phyloP scores from a whole-genome alignment of 2,329 filamentous ascomycete species.

The Fusarium sp. region DNA sequence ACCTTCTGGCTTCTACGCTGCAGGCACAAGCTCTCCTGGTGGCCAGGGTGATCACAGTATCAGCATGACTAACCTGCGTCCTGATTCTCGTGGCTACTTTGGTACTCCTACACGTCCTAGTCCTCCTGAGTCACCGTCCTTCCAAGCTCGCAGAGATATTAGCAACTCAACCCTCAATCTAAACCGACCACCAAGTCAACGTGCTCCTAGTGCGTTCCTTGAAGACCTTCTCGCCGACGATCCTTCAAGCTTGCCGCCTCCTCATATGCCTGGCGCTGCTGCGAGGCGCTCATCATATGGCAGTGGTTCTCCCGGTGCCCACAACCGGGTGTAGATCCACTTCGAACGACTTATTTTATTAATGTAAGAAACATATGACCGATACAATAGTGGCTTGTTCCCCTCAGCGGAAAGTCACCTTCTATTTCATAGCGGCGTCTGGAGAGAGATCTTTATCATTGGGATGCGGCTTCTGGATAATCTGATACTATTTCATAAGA shows the following conservation, averaged over 20 bases:
- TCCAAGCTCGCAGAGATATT: constrained; percentile 61
- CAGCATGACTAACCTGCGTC: constrained; percentile 69
- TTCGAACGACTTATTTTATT: constrained; percentile 8
- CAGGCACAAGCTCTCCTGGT: constrained; percentile 66
- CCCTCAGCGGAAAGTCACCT: constrained; percentile 12
- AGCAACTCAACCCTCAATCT: constrained; percentile 76
- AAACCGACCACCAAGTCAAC: constrained; percentile 69
- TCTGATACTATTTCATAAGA: constrained; percentile 25
- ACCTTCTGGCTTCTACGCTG: constrained; percentile 90
- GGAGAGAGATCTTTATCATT: constrained; percentile 35
- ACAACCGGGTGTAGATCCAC: constrained; percentile 44
- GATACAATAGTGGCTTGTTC: constrained; percentile 5
- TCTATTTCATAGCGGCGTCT: constrained; percentile 41
- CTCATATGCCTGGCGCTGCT: constrained; percentile 50
- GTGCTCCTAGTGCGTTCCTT: constrained; percentile 88
- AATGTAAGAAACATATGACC: constrained; percentile 26
- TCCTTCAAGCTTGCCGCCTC: constrained; percentile 61
- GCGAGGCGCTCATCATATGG: constrained; percentile 41
- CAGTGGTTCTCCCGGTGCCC: constrained; percentile 34
- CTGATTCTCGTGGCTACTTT: constrained; percentile 66
- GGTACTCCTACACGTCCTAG: constrained; percentile 58
- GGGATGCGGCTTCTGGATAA: constrained; percentile 35
- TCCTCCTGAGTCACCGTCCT: constrained; percentile 73
- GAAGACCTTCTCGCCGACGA: constrained; percentile 90
- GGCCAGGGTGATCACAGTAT: constrained; percentile 65